Evolutionary conservation across 2,329 filamentous ascomycete genomes (phyloP).

Genomic region (Anthostomella pinea): DNA sequence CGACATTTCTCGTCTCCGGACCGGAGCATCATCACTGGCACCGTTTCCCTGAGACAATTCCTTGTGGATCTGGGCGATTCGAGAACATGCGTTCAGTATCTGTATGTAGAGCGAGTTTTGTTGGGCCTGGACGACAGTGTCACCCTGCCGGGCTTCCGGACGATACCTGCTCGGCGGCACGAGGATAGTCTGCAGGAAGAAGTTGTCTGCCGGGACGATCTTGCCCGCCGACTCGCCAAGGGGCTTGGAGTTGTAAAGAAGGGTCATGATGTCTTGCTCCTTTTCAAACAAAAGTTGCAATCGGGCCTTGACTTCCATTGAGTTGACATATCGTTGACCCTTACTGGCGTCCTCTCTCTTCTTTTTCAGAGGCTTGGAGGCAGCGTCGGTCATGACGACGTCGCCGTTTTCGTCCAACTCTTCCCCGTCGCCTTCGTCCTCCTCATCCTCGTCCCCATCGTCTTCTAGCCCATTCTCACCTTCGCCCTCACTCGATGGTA

Average conservation of each 20-base stretch:
- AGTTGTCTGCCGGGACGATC: constrained; percentile 79
- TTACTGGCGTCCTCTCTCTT: constrained; percentile 35
- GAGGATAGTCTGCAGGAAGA: constrained; percentile 83
- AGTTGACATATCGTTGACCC: constrained; percentile 72
- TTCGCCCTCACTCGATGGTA: constrained; percentile 43
- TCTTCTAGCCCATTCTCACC: constrained; percentile 42
- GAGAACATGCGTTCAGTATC: constrained; percentile 73
- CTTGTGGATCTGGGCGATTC: constrained; percentile 70
- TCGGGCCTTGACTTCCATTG: constrained; percentile 78
- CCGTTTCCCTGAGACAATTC: constrained; percentile 53
- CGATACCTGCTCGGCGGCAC: constrained; percentile 92
- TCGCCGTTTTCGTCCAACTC: constrained; percentile 54
- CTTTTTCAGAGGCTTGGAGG: constrained; percentile 29
- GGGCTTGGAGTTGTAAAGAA: constrained; percentile 83
- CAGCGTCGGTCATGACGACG: constrained; percentile 56
- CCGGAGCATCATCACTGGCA: constrained; percentile 33
- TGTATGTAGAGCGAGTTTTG: constrained; percentile 86
- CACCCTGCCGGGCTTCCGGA: constrained; percentile 79
- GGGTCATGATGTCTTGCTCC: constrained; percentile 76
- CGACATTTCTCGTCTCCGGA: constrained; percentile 61
- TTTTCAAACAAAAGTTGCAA: constrained; percentile 79
- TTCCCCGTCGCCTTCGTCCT: constrained; percentile 44
- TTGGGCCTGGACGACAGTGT: constrained; percentile 78
- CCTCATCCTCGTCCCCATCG: constrained; percentile 27
- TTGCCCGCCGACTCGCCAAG: constrained; percentile 56